Evolutionary conservation across 768 basidiomycete genomes (phyloP), one percentile per base, ranked within the genome.

Genomic region (Suillus variegatus): DNA sequence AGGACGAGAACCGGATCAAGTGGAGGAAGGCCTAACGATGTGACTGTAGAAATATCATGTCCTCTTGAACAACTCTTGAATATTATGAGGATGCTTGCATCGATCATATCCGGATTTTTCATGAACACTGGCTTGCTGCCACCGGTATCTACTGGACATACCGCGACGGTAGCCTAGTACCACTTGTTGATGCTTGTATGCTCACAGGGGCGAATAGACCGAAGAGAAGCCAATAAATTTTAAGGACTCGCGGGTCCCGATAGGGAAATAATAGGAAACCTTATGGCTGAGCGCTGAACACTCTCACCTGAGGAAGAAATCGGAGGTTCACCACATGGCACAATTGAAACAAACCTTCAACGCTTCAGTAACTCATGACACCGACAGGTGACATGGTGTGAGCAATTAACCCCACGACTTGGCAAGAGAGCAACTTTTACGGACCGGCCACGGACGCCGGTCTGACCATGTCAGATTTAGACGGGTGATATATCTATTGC

Each of bases 401-500:
- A 55, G 35, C 32, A 32, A 32, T 32, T 20, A 55, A 9, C 1
- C 18, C 22, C 57, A 58, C 40, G 38, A 58, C 38, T 38, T 25
- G 22, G 22, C 56, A 40, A 22, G 6, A 25, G 14, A 20, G 10
- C 13, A 38, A 60, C 10, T 60, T 28, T 43, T 41, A 43, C 16
- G 20, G 41, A 28, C 12, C 6, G 12, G 10, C 12, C 25, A 28
- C 28, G 18, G 18, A 32, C 6, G 41, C 58, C 58, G 18, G 25
- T 41, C 38, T 60, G 40, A 60, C 25, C 18, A 60, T 14, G 22
- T 28, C 58, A 28, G 32, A 32, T 20, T 13, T 60, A 28, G n/a
- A 43, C 43, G 41, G 58, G 41, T 60, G 62, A 60, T 64, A 61
- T 28, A 61, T 74, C 73, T 75, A 72, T 62, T 60, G 71, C 60